Base-by-base conservation (phyloP, 75 land plant genomes). In the Picea sitchensis region DNA sequence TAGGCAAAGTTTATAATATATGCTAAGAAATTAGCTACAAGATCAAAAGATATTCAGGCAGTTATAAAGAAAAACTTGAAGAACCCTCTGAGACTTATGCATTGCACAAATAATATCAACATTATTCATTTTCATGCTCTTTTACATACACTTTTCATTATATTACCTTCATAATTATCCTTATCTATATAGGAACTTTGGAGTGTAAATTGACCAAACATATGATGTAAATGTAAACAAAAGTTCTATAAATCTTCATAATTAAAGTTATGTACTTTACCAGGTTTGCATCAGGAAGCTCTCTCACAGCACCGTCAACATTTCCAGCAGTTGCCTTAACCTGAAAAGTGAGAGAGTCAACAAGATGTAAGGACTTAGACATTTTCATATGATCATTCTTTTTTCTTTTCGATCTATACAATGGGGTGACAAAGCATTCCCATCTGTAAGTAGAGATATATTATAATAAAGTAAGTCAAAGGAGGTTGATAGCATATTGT, bases 241-340 rank as follows among this genome's bases (percentile, higher is more conserved):
- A 23, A 26, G n/a, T 51, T 51, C 56, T 51, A 51, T 51, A 51
- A 51, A 20, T 62, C 20, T 61, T 31, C 1, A 21, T 14, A 5
- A 75, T 30, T 23, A 75, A 75, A 57, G n/a, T 9, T 44, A 56
- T 81, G 76, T 90, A 84, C 84, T 92, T 84, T 89, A 96, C 99
- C 91, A 87, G 78, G 83, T 96, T 96, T 83, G 99, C 95, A 90
- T 96, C 99, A 68, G 99, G 99, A 85, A 96, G 99, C 78, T 96
- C 99, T 60, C 98, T 82, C 51, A 94, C 98, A 85, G 99, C 99
- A 73, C 84, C 95, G 81, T 94, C 92, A 44, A 96, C 92, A 89
- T 96, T 96, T 82, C 76, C 89, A 63, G 99, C 99, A 34, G 99
- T 96, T 23, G 90, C 93, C 84, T 89, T 96, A 14, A 96, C 99